phyloP scores from a whole-genome alignment of 2,329 filamentous ascomycete species.

The Xylariaceae sp. region DNA sequence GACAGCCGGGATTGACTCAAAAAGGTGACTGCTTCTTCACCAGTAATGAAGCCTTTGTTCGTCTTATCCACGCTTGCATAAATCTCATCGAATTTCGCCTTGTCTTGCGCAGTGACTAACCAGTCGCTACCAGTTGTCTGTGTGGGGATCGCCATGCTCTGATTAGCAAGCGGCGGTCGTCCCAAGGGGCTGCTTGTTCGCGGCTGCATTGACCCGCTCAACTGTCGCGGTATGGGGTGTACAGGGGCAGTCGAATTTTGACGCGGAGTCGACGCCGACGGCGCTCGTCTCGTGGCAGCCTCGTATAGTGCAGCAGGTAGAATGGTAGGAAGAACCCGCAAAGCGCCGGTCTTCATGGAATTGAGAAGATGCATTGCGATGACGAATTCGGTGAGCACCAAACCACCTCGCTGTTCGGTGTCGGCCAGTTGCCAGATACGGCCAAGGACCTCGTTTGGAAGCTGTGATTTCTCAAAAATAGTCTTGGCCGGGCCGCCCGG shows the following conservation, averaged over 20 bases:
- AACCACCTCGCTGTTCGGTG: conserved; percentile 81
- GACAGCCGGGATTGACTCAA: conserved; percentile 87
- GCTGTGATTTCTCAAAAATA: conserved; percentile 88
- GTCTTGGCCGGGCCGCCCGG: conserved; percentile 82
- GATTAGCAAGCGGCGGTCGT: conserved; percentile 44
- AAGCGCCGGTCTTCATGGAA: conserved; percentile 77
- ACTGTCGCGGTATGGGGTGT: conserved; percentile 72
- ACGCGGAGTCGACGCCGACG: conserved; percentile 37
- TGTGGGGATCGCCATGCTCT: conserved; percentile 33
- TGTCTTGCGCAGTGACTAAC: conserved; percentile 78
- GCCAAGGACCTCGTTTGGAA: conserved; percentile 87
- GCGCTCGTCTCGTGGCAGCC: conserved; percentile 68
- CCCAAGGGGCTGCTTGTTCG: conserved; percentile 56
- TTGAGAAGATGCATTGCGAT: conserved; percentile 97
- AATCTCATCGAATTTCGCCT: conserved; percentile 79
- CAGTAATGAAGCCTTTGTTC: conserved; percentile 78
- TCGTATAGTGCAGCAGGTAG: conserved; percentile 86
- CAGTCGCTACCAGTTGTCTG: conserved; percentile 58
- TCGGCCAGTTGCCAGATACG: conserved; percentile 95
- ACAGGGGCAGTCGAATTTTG: conserved; percentile 52
- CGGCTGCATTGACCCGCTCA: conserved; percentile 65
- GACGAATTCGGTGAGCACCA: conserved; percentile 87
- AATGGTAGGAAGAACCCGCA: conserved; percentile 72
- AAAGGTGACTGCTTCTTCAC: conserved; percentile 90
- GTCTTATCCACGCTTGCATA: conserved; percentile 79